Evolutionary conservation across 176 grass and related monocot genomes (phyloP), one percentile per base, ranked within the genome.

Genomic region (Rhipidocladum racemiflorum): DNA sequence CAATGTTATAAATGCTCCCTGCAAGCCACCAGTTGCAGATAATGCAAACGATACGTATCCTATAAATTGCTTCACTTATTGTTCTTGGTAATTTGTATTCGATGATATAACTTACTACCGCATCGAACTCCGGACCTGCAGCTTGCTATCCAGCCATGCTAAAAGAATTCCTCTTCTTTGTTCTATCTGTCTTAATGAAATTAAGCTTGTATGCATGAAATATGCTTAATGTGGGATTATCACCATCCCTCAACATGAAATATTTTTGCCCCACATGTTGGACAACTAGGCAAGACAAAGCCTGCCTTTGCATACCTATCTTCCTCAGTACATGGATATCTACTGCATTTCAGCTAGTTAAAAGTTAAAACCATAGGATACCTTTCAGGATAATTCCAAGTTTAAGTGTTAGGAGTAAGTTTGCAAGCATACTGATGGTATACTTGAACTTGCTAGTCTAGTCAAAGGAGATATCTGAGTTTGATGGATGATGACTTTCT

Each of bases 21-120:
- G 28, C 64, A 85, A 57, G 76, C 82, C 83, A 74, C 59, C 76
- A 54, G 72, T 38, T 16, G 43, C 76, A 72, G 73, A 87, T 72
- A 85, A 82, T 68, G 43, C 84, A 81, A 83, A 75, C 10, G 21
- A 90, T 92, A 60, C 3, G 92, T 94, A 93, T 98, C 92, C 95
- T 94, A 75, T 42, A n/a, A 83, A 38, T 74, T 7, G 14, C 46
- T 65, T 56, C 57, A 72, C 43, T 73, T 84, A 20, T 77, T 70
- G 15, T 74, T 84, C 20, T 77, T 70, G 15, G 56, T 75, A 74
- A 48, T 81, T 85, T 89, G 9, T 80, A 17, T 83, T 83, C 15
- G 7, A 64, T 75, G 1, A 49, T 81, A 76, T 86, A 70, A 70
- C 70, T 76, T 92, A 46, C 65, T 73, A 51, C 35, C 21, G 21